A percentile compares a stretch with the other conserved stretches of the same genome.
These are phyloP conservation scores for Xylaria nigripes DNA, from an alignment of 495 filamentous ascomycete species.

Conservation along the genomic window DNA sequence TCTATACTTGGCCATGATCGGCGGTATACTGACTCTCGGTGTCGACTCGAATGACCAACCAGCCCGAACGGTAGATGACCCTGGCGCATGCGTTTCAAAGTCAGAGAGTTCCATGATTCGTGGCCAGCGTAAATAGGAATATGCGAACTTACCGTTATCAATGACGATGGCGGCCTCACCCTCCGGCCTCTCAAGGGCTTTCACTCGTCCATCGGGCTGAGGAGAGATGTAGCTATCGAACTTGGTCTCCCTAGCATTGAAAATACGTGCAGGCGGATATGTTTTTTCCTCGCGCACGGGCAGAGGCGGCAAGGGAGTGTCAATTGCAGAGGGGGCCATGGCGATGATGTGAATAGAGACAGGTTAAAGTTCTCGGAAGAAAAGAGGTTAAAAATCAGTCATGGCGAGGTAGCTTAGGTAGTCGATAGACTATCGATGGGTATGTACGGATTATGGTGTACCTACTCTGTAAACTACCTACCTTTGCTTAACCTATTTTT, in stretches of 20 bases:
- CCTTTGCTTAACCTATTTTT: too few relatives aligned
- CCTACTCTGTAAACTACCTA: too few relatives aligned
- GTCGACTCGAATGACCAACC: conserved; percentile 86
- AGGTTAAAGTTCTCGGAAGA: neutral
- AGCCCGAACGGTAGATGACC: conserved; percentile 79
- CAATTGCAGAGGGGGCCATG: conserved; percentile 41
- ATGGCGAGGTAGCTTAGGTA: neutral
- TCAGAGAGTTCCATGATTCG: conserved; percentile 11
- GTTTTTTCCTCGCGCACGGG: conserved; percentile 29
- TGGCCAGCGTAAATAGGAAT: neutral
- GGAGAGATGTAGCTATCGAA: conserved; percentile 66
- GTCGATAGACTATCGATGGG: neutral
- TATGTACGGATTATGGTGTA: neutral
- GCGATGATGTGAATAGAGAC: conserved; percentile 1
- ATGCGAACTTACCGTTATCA: conserved; percentile 70
- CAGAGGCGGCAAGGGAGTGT: conserved; percentile 23
- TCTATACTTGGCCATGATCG: conserved; percentile 86
- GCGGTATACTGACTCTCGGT: conserved; percentile 72
- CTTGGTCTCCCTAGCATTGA: conserved; percentile 59
- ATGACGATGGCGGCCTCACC: conserved; percentile 77
- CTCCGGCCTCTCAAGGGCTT: conserved; percentile 43
- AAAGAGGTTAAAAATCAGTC: neutral
- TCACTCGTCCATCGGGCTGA: conserved; percentile 57
- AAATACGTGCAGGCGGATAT: conserved; percentile 38
- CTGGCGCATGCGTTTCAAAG: conserved; percentile 35